Conservation (phyloP, 768 basidiomycete genomes). For the Pleurotus giganteus region DNA sequence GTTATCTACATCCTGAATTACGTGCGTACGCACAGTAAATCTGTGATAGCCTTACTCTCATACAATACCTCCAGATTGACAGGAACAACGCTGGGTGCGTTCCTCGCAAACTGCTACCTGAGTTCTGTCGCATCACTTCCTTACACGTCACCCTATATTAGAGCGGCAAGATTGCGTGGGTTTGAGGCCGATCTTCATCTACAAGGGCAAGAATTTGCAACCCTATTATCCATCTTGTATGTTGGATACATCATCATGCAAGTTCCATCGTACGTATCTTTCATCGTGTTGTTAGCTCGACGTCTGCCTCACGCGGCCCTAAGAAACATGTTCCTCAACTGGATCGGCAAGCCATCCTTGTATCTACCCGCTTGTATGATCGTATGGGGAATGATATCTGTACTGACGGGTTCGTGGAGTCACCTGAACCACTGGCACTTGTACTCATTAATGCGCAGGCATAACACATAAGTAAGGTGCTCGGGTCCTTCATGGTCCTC, state of each 20-base stretch:
- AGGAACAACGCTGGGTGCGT: slow-evolving; percentile 71
- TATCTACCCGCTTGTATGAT: slow-evolving; percentile 70
- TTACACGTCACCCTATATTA: slow-evolving; percentile 20
- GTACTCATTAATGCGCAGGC: slow-evolving; percentile 21
- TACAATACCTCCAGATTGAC: slow-evolving; percentile 49
- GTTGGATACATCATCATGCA: slow-evolving; percentile 79
- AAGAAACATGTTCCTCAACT: slow-evolving; percentile 77
- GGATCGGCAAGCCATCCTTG: slow-evolving; percentile 64
- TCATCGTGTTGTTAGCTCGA: not conserved
- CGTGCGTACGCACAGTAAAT: slow-evolving; percentile 20
- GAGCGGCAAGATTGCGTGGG: slow-evolving; percentile 70
- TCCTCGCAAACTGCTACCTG: not conserved
- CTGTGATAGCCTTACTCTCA: slow-evolving; percentile 3
- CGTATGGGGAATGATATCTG: slow-evolving; percentile 66
- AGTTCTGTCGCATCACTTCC: not conserved
- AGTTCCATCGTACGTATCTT: slow-evolving; percentile 60
- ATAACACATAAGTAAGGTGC: slow-evolving; percentile 36
- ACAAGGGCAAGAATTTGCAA: slow-evolving; percentile 61
- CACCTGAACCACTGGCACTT: not conserved
- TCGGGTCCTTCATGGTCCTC: not conserved
- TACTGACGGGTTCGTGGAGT: slow-evolving; percentile 43
- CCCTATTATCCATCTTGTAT: slow-evolving; percentile 67
- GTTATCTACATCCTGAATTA: slow-evolving; percentile 53
- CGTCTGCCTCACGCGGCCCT: not conserved
- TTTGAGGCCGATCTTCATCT: slow-evolving; percentile 69